Conservation (phyloP, 2,329 filamentous ascomycete species). For the Nannizzia gypsea region DNA sequence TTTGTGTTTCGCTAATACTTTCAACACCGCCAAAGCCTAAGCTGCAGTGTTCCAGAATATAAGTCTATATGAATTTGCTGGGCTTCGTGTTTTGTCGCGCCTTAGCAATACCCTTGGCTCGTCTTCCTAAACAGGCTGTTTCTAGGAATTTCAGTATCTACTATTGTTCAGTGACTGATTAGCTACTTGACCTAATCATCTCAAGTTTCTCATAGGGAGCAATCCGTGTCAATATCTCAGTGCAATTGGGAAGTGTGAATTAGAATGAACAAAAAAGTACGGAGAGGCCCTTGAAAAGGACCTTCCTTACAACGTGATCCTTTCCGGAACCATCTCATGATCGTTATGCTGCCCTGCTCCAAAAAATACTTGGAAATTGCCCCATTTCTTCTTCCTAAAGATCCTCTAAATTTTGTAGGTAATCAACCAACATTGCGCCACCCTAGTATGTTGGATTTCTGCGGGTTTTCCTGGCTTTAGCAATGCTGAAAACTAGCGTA, state of each 20-base stretch:
- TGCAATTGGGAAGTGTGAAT: constrained; percentile 15
- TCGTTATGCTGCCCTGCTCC: constrained; percentile 16
- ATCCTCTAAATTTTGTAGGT: constrained; percentile 1
- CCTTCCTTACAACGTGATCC: constrained; percentile 18
- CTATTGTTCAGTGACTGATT: not conserved
- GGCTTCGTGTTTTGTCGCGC: not conserved
- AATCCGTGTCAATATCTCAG: constrained; percentile 12
- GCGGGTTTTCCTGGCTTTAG: not conserved
- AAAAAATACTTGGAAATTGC: constrained; percentile 17
- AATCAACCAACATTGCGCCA: constrained; percentile 17
- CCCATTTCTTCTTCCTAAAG: constrained; percentile 16
- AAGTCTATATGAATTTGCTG: not conserved
- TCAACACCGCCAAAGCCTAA: too few species aligned
- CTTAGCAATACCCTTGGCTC: not conserved
- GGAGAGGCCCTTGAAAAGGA: constrained; percentile 16
- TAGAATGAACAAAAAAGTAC: constrained; percentile 14
- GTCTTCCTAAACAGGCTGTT: not conserved
- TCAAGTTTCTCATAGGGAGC: not conserved
- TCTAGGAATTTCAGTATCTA: not conserved
- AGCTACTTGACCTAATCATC: not conserved
- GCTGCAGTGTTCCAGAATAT: not conserved
- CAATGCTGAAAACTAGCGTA: not conserved
- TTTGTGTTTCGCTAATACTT: too few species aligned
- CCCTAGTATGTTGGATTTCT: constrained; percentile 5
- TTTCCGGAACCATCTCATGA: constrained; percentile 14